phyloP scores from a whole-genome alignment of 2,329 filamentous ascomycete genomes.

The Keithomyces neogunnii region DNA sequence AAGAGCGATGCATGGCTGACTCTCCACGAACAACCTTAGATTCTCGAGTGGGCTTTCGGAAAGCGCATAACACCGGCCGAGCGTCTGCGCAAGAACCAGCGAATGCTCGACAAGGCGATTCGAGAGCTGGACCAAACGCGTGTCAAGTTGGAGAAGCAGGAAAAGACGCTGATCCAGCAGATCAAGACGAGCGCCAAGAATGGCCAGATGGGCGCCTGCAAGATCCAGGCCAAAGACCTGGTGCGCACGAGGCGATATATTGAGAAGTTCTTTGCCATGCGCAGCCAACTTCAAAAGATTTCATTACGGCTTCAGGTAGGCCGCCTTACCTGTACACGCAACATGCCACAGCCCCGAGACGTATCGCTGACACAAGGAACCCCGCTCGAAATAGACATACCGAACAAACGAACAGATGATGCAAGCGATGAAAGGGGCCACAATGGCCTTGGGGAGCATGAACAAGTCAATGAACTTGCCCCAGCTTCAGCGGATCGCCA shows the following conservation, averaged over 20 bases:
- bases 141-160: conserved; percentile 94
- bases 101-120: conserved; percentile 94
- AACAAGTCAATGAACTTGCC: conserved; percentile 97
- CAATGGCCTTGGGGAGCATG: conserved; percentile 88
- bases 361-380: conserved; percentile 6
- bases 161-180: conserved; percentile 91
- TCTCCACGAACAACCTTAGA: conserved; percentile 39
- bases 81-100: conserved; percentile 86
- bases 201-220: conserved; percentile 95
- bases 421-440: conserved; percentile 98
- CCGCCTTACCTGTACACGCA: not conserved
- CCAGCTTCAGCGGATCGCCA: conserved; percentile 88
- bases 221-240: conserved; percentile 96
- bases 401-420: conserved; percentile 99
- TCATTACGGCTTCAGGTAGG: conserved; percentile 83
- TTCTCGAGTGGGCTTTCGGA: conserved; percentile 98
- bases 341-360: not conserved
- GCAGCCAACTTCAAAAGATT: conserved; percentile 93
- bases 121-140: conserved; percentile 91
- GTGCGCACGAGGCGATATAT: conserved; percentile 90
- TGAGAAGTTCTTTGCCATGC: conserved; percentile 98
- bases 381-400: conserved; percentile 58
- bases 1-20: conserved; percentile 3
- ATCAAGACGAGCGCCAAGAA: conserved; percentile 99
- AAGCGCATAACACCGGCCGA: conserved; percentile 98